Conservation (phyloP, 2,329 filamentous ascomycete species). For the Colletotrichum somersetense region DNA sequence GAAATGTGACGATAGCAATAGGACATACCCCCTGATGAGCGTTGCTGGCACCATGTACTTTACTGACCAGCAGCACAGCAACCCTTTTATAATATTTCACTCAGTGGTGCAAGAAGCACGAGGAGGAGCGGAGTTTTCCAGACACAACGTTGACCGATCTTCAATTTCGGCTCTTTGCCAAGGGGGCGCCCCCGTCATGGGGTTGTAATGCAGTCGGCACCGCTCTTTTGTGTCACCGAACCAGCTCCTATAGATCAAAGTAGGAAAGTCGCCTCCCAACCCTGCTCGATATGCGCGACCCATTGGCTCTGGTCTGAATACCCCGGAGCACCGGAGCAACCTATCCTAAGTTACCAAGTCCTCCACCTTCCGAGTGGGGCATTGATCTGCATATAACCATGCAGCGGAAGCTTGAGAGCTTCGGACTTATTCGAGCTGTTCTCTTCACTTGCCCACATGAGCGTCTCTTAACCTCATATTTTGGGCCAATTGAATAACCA, state of each 20-base stretch:
- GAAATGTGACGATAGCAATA: neutral
- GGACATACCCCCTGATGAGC: conserved; percentile 2
- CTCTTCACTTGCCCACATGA: neutral
- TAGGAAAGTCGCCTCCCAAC: conserved; percentile 2
- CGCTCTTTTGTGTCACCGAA: conserved; percentile 1
- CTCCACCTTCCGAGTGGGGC: neutral
- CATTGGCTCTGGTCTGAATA: neutral
- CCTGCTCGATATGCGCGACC: conserved; percentile 17
- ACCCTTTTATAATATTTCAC: conserved; percentile 30
- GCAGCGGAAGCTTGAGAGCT: neutral
- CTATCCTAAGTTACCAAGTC: neutral
- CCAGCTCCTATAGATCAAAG: neutral
- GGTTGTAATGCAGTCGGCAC: conserved; percentile 2
- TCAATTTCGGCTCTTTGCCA: conserved; percentile 24
- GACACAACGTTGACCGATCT: conserved; percentile 9
- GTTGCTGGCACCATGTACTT: neutral
- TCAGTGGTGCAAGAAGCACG: neutral
- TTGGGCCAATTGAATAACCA: conserved; percentile 5
- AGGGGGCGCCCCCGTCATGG: neutral
- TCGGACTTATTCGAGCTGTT: neutral
- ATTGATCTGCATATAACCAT: neutral
- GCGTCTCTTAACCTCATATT: neutral
- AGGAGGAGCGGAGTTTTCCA: neutral
- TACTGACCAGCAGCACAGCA: conserved; percentile 2
- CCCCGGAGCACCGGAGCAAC: neutral